phyloP scores from a whole-genome alignment of 257 asterid genomes.

The Ilex asprella region DNA sequence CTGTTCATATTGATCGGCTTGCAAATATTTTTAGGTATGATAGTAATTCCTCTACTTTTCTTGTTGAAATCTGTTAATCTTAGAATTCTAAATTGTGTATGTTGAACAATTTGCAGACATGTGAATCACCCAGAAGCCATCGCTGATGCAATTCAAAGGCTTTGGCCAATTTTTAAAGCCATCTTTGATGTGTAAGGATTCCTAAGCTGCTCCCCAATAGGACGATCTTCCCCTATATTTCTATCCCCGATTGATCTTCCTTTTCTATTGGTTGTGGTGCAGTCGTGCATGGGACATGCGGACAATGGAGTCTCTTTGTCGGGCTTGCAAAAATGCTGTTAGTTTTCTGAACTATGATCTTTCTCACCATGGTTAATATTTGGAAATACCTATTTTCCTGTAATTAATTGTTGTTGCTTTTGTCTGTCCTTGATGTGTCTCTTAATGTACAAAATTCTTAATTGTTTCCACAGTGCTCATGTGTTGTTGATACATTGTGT shows the following conservation, averaged over 20 bases:
- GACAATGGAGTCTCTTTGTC: too few relatives aligned
- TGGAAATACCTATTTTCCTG: too few relatives aligned
- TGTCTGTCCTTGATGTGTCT: too few relatives aligned
- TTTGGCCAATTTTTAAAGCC: neutral
- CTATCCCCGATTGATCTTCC: neutral
- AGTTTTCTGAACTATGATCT: neutral
- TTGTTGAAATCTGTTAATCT: slow-evolving; percentile 7
- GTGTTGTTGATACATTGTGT: too few relatives aligned
- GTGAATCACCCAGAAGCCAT: neutral
- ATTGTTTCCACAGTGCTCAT: too few relatives aligned
- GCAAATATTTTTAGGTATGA: slow-evolving; percentile 85
- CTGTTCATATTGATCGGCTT: slow-evolving; percentile 92
- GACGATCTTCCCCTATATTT: neutral
- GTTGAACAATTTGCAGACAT: neutral
- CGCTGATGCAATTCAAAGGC: neutral
- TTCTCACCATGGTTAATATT: too few relatives aligned
- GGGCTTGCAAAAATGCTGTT: too few relatives aligned
- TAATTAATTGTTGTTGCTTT: too few relatives aligned
- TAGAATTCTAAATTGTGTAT: slow-evolving; percentile 15
- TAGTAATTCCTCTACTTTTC: slow-evolving; percentile 10
- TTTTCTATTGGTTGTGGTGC: neutral
- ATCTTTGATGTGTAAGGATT: neutral
- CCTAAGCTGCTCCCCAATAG: neutral
- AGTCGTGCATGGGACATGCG: too few relatives aligned
- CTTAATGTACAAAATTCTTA: too few relatives aligned